Conservation (phyloP, 257 asterid genomes). For the Cordia subcordata region DNA sequence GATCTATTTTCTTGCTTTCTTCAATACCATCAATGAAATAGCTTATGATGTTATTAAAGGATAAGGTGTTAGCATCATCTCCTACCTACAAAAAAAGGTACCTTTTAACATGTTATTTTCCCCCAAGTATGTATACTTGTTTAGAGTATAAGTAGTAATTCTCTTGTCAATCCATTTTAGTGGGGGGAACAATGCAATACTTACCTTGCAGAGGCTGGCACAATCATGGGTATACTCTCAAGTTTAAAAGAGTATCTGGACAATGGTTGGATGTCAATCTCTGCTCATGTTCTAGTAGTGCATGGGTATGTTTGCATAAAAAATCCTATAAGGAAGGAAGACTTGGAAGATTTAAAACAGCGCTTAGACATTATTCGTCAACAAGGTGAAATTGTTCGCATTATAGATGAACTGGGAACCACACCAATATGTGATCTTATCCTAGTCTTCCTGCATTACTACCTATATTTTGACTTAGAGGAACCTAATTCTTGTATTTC, state of each 20-base stretch:
- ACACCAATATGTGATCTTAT: neutral
- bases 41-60: too few relatives aligned
- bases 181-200: conserved; percentile 16
- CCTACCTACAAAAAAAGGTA: too few relatives aligned
- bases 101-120: too few relatives aligned
- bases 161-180: conserved; percentile 8
- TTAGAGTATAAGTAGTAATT: too few relatives aligned
- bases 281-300: conserved; percentile 25
- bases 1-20: conserved; percentile 16
- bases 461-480: neutral
- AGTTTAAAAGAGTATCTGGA: conserved; percentile 15
- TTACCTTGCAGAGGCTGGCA: conserved; percentile 23
- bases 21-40: conserved; percentile 15
- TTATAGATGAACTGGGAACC: conserved; percentile 44
- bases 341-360: conserved; percentile 10
- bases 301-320: conserved; percentile 33
- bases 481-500: neutral
- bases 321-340: conserved; percentile 31
- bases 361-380: conserved; percentile 29
- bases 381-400: conserved; percentile 24
- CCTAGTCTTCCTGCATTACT: neutral
- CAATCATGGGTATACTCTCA: conserved; percentile 14
- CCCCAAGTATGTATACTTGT: neutral
- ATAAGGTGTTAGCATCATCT: conserved; percentile 3
- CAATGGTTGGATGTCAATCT: conserved; percentile 35